Percentiles rank a stretch among this genome's conserved stretches.
Evolutionary conservation across 164 flowering plant genomes (phyloP).

Genomic region (Amborella trichopoda): DNA sequence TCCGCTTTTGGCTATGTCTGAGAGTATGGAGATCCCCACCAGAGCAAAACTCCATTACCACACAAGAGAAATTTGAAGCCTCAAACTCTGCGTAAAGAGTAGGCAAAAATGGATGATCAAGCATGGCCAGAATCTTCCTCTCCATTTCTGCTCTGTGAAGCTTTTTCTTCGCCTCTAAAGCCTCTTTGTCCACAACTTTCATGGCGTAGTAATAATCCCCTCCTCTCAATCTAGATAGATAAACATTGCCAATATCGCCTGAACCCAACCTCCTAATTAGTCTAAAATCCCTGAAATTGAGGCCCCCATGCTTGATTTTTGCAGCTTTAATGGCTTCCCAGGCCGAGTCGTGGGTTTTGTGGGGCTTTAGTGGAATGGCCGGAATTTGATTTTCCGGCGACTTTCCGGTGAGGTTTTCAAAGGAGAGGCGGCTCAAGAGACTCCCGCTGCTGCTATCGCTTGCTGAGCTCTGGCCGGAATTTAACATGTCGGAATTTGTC

Average conservation of each 20-base stretch:
- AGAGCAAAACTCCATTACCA: conserved; percentile 82
- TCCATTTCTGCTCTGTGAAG: conserved; percentile 54
- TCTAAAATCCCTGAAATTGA: conserved; percentile 44
- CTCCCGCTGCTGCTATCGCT: conserved; percentile 34
- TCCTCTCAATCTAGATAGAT: conserved; percentile 39
- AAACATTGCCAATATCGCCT: conserved; percentile 75
- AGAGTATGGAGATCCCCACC: conserved; percentile 80
- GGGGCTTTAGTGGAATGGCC: conserved; percentile 26
- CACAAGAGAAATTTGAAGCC: conserved; percentile 54
- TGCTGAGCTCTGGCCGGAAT: neutral
- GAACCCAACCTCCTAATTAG: conserved; percentile 54
- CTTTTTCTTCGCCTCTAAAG: conserved; percentile 48
- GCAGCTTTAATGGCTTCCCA: conserved; percentile 39
- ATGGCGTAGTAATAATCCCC: conserved; percentile 34
- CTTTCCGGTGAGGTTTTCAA: conserved; percentile 19
- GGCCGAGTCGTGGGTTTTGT: conserved; percentile 55
- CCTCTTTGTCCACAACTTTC: conserved; percentile 78
- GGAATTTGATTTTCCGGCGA: conserved; percentile 3
- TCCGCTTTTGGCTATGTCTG: conserved; percentile 41
- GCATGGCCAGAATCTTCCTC: conserved; percentile 50
- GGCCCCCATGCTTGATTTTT: conserved; percentile 13
- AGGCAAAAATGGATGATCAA: conserved; percentile 79
- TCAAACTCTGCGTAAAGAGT: conserved; percentile 62
- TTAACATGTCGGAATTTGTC: neutral
- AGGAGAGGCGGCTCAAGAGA: conserved; percentile 39